These are phyloP conservation scores for Babesia ovis DNA, from an alignment of 169 alveolate genomes.

Conservation along the genomic window DNA sequence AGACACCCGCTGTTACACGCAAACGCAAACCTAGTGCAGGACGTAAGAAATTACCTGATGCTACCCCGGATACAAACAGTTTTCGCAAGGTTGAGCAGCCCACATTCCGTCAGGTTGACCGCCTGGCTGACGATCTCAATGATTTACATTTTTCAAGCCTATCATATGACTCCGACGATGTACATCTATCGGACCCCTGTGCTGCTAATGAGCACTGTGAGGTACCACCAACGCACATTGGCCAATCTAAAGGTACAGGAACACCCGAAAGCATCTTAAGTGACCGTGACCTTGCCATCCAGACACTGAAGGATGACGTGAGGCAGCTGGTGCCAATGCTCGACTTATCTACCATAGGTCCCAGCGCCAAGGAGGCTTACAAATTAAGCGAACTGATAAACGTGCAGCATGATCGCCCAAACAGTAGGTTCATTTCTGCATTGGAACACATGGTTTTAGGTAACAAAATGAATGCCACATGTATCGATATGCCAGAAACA, in stretches of 20 bases:
- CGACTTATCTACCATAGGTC: constrained; percentile 10
- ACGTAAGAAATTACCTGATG: constrained; percentile 9
- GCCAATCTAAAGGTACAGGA: background rate
- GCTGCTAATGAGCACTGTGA: background rate
- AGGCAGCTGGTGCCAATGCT: constrained; percentile 21
- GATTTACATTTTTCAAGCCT: constrained; percentile 6
- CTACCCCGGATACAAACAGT: background rate
- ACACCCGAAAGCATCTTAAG: background rate
- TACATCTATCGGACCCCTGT: background rate
- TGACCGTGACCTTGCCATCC: constrained; percentile 13
- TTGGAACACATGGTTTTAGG: no score
- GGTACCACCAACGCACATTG: background rate
- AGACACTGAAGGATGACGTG: constrained; percentile 4
- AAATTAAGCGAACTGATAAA: background rate
- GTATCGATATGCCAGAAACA: background rate
- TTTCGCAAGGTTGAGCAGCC: constrained; percentile 29
- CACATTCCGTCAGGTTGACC: constrained; percentile 26
- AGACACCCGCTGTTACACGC: constrained; percentile 5
- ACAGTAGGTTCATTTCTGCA: no score
- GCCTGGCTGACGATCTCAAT: background rate
- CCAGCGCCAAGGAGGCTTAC: constrained; percentile 27
- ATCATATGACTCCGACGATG: constrained; percentile 24
- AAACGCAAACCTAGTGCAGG: constrained; percentile 14
- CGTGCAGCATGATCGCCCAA: background rate
- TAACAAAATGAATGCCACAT: background rate